Evolutionary conservation across 192 early-diverging fungal genomes (phyloP), one percentile per base, ranked within the genome.

Genomic region (Umbelopsis ramanniana): DNA sequence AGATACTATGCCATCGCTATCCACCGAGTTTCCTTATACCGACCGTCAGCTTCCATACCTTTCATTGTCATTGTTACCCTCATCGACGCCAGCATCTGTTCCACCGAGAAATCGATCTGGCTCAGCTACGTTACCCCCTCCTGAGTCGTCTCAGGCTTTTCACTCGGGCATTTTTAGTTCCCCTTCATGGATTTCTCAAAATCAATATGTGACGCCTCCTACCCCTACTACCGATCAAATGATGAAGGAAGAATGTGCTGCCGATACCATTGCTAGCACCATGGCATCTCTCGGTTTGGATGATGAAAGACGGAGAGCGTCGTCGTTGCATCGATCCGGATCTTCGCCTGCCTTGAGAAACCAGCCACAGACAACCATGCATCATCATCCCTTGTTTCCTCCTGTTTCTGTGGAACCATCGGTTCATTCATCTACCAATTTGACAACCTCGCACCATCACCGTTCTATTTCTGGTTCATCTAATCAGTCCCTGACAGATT

Each of bases 271-370:
- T 46, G 67, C 74, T 0, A 75, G 69, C 24, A 79, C 78, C 21
- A 66, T 79, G 26, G 78, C 74, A 15, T 73, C 78, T 12, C 67
- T 79, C 15, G 77, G 78, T 0, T 48, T 79, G 23, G 67, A 79
- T 45, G 74, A 75, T 53, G 48, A 63, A 12, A 45, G 57, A 19
- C 14, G 26, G 17, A 35, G 33, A 37, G 17, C 57, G 12, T 11
- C 29, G 33, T 63, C 57, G 4, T n/a, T 63, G 17, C 57, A 63
- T 63, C 57, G 57, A 35, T 63, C 57, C 10, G 57, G 57, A 17
- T 63, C 57, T 29, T 63, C 57, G 11, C 57, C 57, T 35, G 26
- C 57, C 19, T 19, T 63, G 33, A 26, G 26, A 29, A 63, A 63
- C 57, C 57, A 35, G 57, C 26, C 57, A 63, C 57, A 54, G 11